A percentile compares a stretch with the other conserved stretches of the same genome.
phyloP scores from a whole-genome alignment of 257 asterid species.

The Rhazya stricta region DNA sequence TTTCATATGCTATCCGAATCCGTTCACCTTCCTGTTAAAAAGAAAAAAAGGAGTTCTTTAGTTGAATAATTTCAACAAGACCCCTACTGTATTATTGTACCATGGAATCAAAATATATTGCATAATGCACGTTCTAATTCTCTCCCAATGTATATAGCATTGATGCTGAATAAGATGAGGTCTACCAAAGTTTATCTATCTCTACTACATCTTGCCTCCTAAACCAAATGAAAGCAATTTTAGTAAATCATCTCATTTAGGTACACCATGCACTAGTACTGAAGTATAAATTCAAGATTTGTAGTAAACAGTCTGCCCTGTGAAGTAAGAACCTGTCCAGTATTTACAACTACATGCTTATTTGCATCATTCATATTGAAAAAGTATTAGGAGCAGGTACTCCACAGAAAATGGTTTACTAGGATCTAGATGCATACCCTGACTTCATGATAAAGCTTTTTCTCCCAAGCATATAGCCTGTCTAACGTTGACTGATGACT shows the following conservation, averaged over 20 bases:
- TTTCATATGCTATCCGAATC: slow-evolving; percentile 70
- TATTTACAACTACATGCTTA: neutral
- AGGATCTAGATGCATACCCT: slow-evolving; percentile 55
- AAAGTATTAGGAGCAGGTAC: neutral
- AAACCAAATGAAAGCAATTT: neutral
- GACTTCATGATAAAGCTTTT: slow-evolving; percentile 90
- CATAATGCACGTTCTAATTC: neutral
- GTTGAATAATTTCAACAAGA: neutral
- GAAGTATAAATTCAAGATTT: neutral
- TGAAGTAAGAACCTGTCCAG: neutral
- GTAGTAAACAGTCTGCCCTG: neutral
- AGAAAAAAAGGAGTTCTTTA: neutral
- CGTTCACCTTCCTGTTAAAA: slow-evolving; percentile 76
- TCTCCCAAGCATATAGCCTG: slow-evolving; percentile 88
- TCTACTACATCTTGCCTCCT: neutral
- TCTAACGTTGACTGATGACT: slow-evolving; percentile 93
- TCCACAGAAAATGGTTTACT: neutral
- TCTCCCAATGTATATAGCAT: neutral
- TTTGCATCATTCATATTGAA: neutral
- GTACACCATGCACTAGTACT: neutral
- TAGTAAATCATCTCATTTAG: neutral
- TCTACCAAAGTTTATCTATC: neutral
- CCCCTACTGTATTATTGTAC: neutral
- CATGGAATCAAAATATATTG: neutral
- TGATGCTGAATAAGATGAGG: neutral